A percentile compares a stretch with the other conserved stretches of the same genome.
Evolutionary conservation across 768 basidiomycete species (phyloP).

Genomic region (Galerina marginata): DNA sequence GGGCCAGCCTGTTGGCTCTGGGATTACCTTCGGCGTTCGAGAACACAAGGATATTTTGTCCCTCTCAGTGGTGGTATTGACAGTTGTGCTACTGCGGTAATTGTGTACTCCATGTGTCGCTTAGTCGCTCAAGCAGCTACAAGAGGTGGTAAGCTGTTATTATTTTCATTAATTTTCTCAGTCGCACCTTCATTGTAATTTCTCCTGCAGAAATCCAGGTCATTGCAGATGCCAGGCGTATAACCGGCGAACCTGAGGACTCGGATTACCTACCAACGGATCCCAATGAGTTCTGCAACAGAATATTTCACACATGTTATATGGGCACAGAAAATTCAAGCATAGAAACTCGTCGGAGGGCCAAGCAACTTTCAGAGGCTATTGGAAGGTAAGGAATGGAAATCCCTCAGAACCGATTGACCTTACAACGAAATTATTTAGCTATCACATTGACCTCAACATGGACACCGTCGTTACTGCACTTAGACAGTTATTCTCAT

Average conservation of each 20-base stretch:
- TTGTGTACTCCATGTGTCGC: slow-evolving; percentile 96
- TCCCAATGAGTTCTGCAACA: slow-evolving; percentile 80
- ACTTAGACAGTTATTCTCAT: slow-evolving; percentile 78
- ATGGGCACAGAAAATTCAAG: slow-evolving; percentile 99
- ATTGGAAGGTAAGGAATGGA: slow-evolving; percentile 76
- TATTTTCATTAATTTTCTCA: too few relatives aligned
- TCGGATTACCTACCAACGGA: slow-evolving; percentile 88
- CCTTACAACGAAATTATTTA: slow-evolving; percentile 31
- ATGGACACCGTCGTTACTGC: slow-evolving; percentile 93
- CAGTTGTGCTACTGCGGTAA: slow-evolving; percentile 95
- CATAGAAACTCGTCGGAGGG: slow-evolving; percentile 81
- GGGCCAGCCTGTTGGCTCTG: slow-evolving; percentile 99
- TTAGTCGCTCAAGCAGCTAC: slow-evolving; percentile 82
- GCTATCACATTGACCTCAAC: slow-evolving; percentile 94
- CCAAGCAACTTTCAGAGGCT: slow-evolving; percentile 83
- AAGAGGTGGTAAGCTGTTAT: slow-evolving; percentile 61
- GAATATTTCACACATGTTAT: slow-evolving; percentile 97
- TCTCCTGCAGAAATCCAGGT: slow-evolving; percentile 71
- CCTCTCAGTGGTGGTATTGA: slow-evolving; percentile 97
- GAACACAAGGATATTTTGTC: slow-evolving; percentile 93
- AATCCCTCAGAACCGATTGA: not conserved
- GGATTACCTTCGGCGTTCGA: slow-evolving; percentile 95
- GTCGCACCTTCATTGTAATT: not conserved
- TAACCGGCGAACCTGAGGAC: slow-evolving; percentile 81
- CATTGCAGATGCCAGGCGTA: slow-evolving; percentile 88